Percentiles rank a stretch among this genome's conserved stretches.
Conservation (phyloP, 2,329 filamentous ascomycete genomes). For the Coniochaeta pulveracea region DNA sequence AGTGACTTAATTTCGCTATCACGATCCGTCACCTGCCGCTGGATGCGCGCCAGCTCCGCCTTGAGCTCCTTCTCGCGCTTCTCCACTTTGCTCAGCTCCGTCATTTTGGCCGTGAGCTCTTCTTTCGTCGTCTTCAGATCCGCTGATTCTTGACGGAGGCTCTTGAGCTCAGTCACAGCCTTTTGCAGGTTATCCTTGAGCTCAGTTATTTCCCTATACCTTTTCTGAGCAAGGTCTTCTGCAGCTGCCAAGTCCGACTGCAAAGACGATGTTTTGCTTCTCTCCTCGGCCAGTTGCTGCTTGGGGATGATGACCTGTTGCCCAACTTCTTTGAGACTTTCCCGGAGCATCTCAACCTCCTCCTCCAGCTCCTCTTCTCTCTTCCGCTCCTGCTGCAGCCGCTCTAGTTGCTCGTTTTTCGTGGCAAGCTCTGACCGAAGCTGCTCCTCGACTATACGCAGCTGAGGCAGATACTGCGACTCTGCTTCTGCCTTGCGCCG, state of each 20-base stretch:
- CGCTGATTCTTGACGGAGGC: conserved; percentile 63
- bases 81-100: conserved; percentile 66
- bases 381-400: conserved; percentile 56
- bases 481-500: conserved; percentile 68
- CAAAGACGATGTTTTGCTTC: conserved; percentile 54
- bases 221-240: conserved; percentile 72
- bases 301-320: conserved; percentile 63
- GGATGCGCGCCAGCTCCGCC: conserved; percentile 58
- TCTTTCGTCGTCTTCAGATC: conserved; percentile 65
- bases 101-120: conserved; percentile 48
- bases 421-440: conserved; percentile 37
- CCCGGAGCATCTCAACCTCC: conserved; percentile 74
- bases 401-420: conserved; percentile 64
- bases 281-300: conserved; percentile 54
- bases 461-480: conserved; percentile 75
- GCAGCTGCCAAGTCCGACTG: conserved; percentile 79
- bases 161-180: conserved; percentile 74
- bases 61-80: conserved; percentile 72
- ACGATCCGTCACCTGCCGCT: conserved; percentile 59
- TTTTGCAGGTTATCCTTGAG: conserved; percentile 72
- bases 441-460: too few relatives aligned
- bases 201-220: conserved; percentile 81
- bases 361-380: conserved; percentile 72
- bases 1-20: conserved; percentile 68
- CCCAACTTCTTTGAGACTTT: conserved; percentile 68